phyloP scores from a whole-genome alignment of 768 basidiomycete genomes.

The Amanita inopinata region DNA sequence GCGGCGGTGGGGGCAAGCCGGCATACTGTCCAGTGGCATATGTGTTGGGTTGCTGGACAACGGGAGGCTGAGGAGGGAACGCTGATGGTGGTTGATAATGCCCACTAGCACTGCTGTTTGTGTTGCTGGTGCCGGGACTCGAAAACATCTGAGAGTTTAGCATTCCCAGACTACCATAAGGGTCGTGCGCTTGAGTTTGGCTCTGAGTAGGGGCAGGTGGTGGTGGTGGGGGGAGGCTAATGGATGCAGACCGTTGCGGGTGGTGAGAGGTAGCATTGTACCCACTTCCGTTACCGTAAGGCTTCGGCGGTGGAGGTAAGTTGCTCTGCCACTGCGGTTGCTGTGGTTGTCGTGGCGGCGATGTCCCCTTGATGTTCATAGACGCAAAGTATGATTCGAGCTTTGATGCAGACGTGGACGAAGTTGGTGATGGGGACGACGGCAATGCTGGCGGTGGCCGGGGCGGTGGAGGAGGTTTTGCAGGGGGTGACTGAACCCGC shows the following conservation, averaged over 20 bases:
- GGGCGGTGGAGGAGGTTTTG: slow-evolving; percentile 40
- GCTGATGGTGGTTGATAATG: slow-evolving; percentile 3
- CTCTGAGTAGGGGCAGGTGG: slow-evolving; percentile 16
- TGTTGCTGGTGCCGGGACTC: slow-evolving; percentile 15
- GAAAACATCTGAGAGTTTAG: slow-evolving; percentile 8
- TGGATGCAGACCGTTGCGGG: slow-evolving; percentile 15
- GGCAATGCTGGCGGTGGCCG: slow-evolving; percentile 36
- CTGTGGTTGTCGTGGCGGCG: slow-evolving; percentile 15
- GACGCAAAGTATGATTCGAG: slow-evolving; percentile 46
- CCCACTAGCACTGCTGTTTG: slow-evolving; percentile 6
- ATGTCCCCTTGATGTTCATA: slow-evolving; percentile 36
- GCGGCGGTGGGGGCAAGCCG: slow-evolving; percentile 19
- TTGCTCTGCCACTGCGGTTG: slow-evolving; percentile 14
- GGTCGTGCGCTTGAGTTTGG: slow-evolving; percentile 12
- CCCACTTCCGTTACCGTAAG: slow-evolving; percentile 3
- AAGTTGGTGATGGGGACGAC: slow-evolving; percentile 22
- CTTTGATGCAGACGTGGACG: slow-evolving; percentile 23
- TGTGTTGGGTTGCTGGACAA: slow-evolving; percentile 15
- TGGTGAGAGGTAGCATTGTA: slow-evolving; percentile 12
- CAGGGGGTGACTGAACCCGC: slow-evolving; percentile 32
- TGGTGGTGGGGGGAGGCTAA: slow-evolving; percentile 14
- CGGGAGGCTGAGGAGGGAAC: slow-evolving; percentile 14
- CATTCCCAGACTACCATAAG: slow-evolving; percentile 4
- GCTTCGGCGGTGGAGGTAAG: slow-evolving; percentile 15
- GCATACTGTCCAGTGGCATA: slow-evolving; percentile 28